Evolutionary conservation across 1,284 basidiomycete genomes (phyloP).

Genomic region (Chalciporus sp.): DNA sequence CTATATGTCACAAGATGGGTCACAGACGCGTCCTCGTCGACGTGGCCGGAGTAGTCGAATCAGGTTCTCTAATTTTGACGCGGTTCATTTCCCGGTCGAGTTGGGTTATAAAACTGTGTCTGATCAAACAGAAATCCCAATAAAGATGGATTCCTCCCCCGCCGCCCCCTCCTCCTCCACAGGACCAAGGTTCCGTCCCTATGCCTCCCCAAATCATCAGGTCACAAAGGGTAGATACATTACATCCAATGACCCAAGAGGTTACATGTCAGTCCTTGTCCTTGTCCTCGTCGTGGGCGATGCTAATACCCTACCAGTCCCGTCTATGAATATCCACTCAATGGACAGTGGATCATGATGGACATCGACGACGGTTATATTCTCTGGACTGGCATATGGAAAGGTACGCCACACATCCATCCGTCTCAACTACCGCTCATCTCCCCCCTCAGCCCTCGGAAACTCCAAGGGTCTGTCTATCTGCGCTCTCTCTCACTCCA

Average conservation of each 20-base stretch:
- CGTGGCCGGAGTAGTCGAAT: constrained; percentile 27
- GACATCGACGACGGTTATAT: constrained; percentile 88
- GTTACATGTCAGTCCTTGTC: constrained; percentile 68
- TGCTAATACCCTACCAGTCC: constrained; percentile 49
- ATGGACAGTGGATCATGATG: constrained; percentile 91
- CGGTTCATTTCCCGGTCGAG: constrained; percentile 31
- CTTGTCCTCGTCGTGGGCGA: not conserved
- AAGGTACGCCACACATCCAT: constrained; percentile 51
- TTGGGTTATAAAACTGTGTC: not conserved
- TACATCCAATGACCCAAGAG: constrained; percentile 81
- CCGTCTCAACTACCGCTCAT: constrained; percentile 4
- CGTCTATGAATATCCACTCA: constrained; percentile 84
- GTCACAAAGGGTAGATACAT: constrained; percentile 85
- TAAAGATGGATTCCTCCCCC: constrained; percentile 30
- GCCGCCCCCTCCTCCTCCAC: constrained; percentile 45
- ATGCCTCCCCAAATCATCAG: constrained; percentile 73
- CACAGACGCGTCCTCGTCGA: constrained; percentile 37
- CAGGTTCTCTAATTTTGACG: constrained; percentile 33
- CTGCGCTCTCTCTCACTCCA: constrained; percentile 6
- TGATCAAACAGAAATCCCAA: not conserved
- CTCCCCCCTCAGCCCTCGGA: constrained; percentile 61
- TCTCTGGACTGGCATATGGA: constrained; percentile 88
- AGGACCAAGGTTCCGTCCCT: constrained; percentile 71
- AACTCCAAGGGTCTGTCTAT: constrained; percentile 73
- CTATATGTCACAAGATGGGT: constrained; percentile 16